phyloP scores from a whole-genome alignment of 1,284 basidiomycete species.

The Earliella scabrosa region DNA sequence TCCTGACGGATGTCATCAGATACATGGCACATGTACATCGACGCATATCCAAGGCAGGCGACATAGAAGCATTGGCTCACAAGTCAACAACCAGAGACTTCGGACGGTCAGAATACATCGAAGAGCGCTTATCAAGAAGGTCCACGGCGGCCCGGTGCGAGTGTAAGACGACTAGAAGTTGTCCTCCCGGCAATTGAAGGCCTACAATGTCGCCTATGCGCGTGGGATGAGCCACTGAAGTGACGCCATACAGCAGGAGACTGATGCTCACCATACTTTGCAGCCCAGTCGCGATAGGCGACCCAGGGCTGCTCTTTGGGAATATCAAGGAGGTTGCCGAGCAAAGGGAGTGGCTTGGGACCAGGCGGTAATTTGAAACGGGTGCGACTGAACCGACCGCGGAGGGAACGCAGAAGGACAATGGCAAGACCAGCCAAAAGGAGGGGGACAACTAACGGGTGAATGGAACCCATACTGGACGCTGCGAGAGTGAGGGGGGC shows the following conservation, averaged over 20 bases:
- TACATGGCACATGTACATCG: no score
- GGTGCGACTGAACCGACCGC: background rate
- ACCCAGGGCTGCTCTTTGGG: slow-evolving; percentile 6
- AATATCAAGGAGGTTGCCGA: slow-evolving; percentile 10
- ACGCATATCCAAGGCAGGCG: no score
- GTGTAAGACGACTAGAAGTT: slow-evolving; percentile 6
- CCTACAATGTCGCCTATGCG: slow-evolving; percentile 5
- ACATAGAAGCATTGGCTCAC: no score
- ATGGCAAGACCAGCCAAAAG: background rate
- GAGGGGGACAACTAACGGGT: background rate
- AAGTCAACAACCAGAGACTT: slow-evolving; percentile 7
- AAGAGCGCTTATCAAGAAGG: slow-evolving; percentile 12
- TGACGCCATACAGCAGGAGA: no score
- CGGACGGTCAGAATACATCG: slow-evolving; percentile 11
- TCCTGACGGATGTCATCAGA: background rate
- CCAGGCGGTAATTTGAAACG: slow-evolving; percentile 2
- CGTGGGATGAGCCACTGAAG: no score
- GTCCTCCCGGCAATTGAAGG: slow-evolving; percentile 4
- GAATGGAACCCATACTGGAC: background rate
- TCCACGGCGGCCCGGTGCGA: slow-evolving; percentile 7
- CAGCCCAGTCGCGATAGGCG: slow-evolving; percentile 8
- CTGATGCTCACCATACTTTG: slow-evolving; percentile 5
- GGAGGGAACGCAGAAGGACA: background rate
- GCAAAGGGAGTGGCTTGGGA: slow-evolving; percentile 5
- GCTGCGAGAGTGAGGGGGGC: background rate